Percentiles rank a stretch among this genome's conserved stretches.
Evolutionary conservation across 2,329 filamentous ascomycete genomes (phyloP).

Genomic region (Fragosphaeria purpurea): DNA sequence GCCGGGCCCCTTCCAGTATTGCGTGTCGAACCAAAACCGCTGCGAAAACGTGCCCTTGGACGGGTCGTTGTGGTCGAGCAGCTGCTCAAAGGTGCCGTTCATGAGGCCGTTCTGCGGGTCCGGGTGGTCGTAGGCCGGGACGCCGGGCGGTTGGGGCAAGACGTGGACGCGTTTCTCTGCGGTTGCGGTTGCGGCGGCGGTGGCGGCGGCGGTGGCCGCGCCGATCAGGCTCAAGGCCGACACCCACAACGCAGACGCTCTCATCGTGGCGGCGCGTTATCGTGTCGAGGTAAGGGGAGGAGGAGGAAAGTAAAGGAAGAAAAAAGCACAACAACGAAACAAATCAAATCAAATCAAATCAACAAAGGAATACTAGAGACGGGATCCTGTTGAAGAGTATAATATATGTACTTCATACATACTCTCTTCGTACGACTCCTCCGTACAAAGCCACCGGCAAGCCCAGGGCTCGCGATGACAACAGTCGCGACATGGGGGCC

Average conservation of each 20-base stretch:
- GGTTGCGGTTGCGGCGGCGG: background rate
- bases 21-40: conserved; percentile 29
- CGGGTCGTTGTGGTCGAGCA: conserved; percentile 29
- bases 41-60: conserved; percentile 30
- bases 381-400: too few species aligned
- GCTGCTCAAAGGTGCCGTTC: conserved; percentile 26
- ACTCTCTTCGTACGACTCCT: too few species aligned
- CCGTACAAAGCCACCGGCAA: too few species aligned
- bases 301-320: background rate
- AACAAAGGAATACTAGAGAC: too few species aligned
- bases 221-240: conserved; percentile 5
- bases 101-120: background rate
- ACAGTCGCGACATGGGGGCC: too few species aligned
- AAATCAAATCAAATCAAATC: background rate
- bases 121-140: conserved; percentile 1
- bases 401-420: too few species aligned
- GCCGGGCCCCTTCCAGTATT: conserved; percentile 28
- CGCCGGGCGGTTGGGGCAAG: conserved; percentile 1
- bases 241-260: conserved; percentile 2
- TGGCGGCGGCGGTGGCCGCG: background rate
- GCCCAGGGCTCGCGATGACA: too few species aligned
- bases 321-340: background rate
- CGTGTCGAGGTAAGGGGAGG: background rate
- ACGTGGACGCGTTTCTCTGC: background rate
- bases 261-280: conserved; percentile 1